phyloP scores from a whole-genome alignment of 2,329 filamentous ascomycete genomes.

The Bipolaris bicolor region DNA sequence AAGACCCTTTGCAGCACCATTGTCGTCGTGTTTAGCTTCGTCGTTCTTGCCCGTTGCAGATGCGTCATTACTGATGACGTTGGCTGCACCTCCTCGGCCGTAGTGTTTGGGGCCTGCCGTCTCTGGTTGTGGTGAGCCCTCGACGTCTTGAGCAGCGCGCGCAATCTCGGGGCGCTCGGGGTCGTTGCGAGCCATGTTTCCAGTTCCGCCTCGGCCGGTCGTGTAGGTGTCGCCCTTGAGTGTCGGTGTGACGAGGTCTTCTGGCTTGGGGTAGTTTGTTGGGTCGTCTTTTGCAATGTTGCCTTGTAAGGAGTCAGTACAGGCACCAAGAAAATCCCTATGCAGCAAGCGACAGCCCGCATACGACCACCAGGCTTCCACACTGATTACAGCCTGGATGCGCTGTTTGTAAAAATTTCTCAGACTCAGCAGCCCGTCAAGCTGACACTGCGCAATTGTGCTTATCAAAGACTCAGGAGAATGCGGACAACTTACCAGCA shows the following conservation, averaged over 20 bases:
- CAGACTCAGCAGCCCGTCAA: background rate
- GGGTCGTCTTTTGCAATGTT: slow-evolving; percentile 55
- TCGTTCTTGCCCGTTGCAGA: slow-evolving; percentile 33
- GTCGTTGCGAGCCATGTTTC: slow-evolving; percentile 85
- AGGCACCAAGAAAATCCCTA: background rate
- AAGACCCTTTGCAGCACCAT: slow-evolving; percentile 44
- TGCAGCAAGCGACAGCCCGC: no score
- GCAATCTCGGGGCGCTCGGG: slow-evolving; percentile 69
- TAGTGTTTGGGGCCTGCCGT: slow-evolving; percentile 67
- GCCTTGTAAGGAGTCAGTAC: slow-evolving; percentile 39
- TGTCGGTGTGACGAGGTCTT: slow-evolving; percentile 79
- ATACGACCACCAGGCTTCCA: no score
- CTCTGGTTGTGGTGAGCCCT: slow-evolving; percentile 59
- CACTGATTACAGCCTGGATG: background rate
- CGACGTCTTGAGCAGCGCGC: slow-evolving; percentile 82
- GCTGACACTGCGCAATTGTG: background rate
- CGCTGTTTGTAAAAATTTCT: background rate
- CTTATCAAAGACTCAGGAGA: background rate
- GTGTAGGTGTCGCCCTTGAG: slow-evolving; percentile 86
- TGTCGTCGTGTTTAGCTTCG: slow-evolving; percentile 20
- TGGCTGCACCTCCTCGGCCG: slow-evolving; percentile 78
- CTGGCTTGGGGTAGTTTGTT: slow-evolving; percentile 43
- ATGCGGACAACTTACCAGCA: slow-evolving; percentile 59
- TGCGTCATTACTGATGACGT: slow-evolving; percentile 56
- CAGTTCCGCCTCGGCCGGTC: slow-evolving; percentile 84